Percentiles rank a stretch among this genome's conserved stretches.
Evolutionary conservation across 306 rosid genomes (phyloP).

Genomic region (Pterocarpus santalinus): DNA sequence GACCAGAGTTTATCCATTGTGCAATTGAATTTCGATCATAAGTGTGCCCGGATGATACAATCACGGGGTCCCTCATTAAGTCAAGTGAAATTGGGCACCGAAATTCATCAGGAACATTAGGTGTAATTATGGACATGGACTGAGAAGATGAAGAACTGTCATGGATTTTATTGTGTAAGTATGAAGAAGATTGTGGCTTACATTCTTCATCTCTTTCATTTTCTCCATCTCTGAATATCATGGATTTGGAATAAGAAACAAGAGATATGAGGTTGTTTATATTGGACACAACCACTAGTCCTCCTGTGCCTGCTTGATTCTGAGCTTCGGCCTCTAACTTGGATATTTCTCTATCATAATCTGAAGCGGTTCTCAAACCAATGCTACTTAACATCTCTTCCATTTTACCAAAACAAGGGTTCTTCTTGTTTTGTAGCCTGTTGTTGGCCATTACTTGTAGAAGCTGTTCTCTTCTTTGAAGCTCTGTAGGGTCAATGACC

Average conservation of each 20-base stretch:
- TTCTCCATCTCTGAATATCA: constrained; percentile 60
- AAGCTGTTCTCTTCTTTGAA: constrained; percentile 71
- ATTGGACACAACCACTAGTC: constrained; percentile 78
- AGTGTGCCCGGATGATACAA: constrained; percentile 88
- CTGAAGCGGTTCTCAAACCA: constrained; percentile 69
- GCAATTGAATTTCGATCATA: constrained; percentile 83
- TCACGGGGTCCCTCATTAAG: constrained; percentile 90
- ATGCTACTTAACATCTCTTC: constrained; percentile 68
- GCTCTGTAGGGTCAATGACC: constrained; percentile 62
- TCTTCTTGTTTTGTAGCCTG: constrained; percentile 61
- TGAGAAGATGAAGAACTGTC: constrained; percentile 69
- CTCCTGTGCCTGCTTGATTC: constrained; percentile 95
- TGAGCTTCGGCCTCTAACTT: constrained; percentile 82
- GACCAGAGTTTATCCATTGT: constrained; percentile 92
- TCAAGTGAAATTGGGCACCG: constrained; percentile 93
- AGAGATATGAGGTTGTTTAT: constrained; percentile 79
- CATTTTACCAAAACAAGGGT: constrained; percentile 58
- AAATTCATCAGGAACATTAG: constrained; percentile 82
- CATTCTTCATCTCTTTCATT: constrained; percentile 49
- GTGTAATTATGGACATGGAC: constrained; percentile 41
- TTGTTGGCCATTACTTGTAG: constrained; percentile 71
- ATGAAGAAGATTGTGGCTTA: constrained; percentile 53
- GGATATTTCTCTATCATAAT: constrained; percentile 78
- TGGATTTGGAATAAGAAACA: constrained; percentile 69
- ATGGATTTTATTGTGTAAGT: constrained; percentile 34